Evolutionary conservation across 192 early-diverging fungal genomes (phyloP).

Genomic region (Backusella sp.): DNA sequence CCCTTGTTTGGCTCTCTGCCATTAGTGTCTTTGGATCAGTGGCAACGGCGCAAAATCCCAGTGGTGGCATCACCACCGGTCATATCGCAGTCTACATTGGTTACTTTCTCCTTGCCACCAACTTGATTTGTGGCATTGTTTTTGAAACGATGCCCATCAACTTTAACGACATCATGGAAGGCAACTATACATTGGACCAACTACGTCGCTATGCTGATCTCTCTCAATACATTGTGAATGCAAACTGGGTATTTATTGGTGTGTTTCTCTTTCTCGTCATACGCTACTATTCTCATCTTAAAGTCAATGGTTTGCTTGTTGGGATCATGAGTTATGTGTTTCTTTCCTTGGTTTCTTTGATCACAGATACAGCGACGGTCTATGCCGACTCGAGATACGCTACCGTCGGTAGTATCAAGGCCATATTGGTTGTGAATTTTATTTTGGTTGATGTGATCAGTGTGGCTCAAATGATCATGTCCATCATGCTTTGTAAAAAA

Average conservation of each 20-base stretch:
- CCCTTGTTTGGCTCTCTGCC: not conserved
- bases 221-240: not conserved
- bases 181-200: not conserved
- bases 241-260: not conserved
- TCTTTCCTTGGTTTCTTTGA: not conserved
- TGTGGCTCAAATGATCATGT: not conserved
- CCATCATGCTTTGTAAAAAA: not conserved
- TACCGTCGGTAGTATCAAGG: not conserved
- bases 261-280: not conserved
- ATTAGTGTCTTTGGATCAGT: slow-evolving; percentile 2
- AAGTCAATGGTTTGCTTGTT: not conserved
- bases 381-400: not conserved
- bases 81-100: not conserved
- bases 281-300: not conserved
- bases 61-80: not conserved
- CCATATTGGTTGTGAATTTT: not conserved
- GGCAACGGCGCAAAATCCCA: not conserved
- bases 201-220: not conserved
- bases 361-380: not conserved
- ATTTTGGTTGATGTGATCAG: not conserved
- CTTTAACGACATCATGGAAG: not conserved
- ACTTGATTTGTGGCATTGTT: not conserved
- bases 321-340: not conserved
- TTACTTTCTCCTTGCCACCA: not conserved
- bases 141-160: not conserved